Conservation (phyloP, 768 basidiomycete genomes). For the Filobasidium floriforme region DNA sequence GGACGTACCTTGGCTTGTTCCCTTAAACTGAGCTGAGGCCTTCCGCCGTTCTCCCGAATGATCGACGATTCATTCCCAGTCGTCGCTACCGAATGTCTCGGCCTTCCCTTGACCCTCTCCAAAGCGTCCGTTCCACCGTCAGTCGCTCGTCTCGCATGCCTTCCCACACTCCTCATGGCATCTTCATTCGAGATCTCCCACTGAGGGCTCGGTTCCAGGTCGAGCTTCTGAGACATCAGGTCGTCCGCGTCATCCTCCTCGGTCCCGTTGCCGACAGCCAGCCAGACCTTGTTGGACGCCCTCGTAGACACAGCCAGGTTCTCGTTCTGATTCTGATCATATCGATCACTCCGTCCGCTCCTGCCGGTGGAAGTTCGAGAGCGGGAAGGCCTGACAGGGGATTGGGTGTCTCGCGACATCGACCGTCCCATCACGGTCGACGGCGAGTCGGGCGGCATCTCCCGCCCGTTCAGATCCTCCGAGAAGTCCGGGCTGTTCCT, state of each 20-base stretch:
- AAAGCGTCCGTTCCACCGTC: background rate
- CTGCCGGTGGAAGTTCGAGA: background rate
- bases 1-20: conserved; percentile 13
- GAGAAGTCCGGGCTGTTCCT: background rate
- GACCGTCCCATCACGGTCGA: background rate
- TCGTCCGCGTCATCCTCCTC: conserved; percentile 1
- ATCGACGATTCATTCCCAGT: conserved; percentile 9
- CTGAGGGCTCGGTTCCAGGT: background rate
- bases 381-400: background rate
- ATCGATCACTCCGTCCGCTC: background rate
- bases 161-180: background rate
- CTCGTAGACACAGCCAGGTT: background rate
- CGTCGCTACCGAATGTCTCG: background rate
- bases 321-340: background rate
- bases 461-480: background rate
- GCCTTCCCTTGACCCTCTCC: conserved; percentile 5
- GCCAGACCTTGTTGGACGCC: background rate
- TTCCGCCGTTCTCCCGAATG: conserved; percentile 2
- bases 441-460: background rate
- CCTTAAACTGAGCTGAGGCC: background rate
- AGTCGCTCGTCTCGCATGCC: background rate
- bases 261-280: background rate
- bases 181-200: background rate
- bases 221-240: background rate
- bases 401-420: background rate